Percentiles rank a stretch among this genome's conserved stretches.
phyloP scores from a whole-genome alignment of 352 stramenopile species.

The Paralagenidium karlingii region DNA sequence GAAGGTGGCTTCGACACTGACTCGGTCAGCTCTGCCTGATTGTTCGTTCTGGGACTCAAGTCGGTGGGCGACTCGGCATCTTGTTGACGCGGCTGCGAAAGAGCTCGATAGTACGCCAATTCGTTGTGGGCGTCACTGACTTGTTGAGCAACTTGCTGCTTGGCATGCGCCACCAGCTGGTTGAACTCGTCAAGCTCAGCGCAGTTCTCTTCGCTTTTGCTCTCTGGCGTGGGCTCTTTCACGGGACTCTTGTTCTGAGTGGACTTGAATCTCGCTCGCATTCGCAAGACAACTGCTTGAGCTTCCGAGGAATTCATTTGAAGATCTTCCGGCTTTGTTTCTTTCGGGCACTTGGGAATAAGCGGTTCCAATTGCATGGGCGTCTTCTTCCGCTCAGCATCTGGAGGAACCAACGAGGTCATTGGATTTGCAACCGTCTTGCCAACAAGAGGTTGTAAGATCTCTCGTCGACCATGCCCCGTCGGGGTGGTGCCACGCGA shows the following conservation, averaged over 20 bases:
- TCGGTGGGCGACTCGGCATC: too few species aligned
- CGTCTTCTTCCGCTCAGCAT: too few species aligned
- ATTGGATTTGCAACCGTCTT: too few species aligned
- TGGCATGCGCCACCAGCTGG: slow-evolving; percentile 26
- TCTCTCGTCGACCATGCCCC: neutral
- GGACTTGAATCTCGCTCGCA: slow-evolving; percentile 10
- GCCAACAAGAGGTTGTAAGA: slow-evolving; percentile 6
- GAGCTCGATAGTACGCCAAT: slow-evolving; percentile 42
- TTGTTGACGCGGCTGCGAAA: too few species aligned
- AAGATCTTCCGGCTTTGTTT: neutral
- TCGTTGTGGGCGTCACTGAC: slow-evolving; percentile 27
- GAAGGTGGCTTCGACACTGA: too few species aligned
- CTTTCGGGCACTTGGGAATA: neutral
- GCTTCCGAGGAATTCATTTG: slow-evolving; percentile 7
- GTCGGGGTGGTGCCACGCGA: neutral
- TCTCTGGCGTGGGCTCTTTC: slow-evolving; percentile 9
- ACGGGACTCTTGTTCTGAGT: neutral
- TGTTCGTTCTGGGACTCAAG: too few species aligned
- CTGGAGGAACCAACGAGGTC: too few species aligned
- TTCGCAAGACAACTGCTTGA: slow-evolving; percentile 8
- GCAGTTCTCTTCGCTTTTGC: slow-evolving; percentile 9
- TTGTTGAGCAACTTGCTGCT: slow-evolving; percentile 16
- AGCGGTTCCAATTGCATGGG: slow-evolving; percentile 11
- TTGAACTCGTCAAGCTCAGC: slow-evolving; percentile 44
- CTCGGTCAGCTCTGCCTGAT: too few species aligned